Percentiles rank a stretch among this genome's conserved stretches.
Conservation (phyloP, 352 stramenopile species). For the Globisporangium nunn region DNA sequence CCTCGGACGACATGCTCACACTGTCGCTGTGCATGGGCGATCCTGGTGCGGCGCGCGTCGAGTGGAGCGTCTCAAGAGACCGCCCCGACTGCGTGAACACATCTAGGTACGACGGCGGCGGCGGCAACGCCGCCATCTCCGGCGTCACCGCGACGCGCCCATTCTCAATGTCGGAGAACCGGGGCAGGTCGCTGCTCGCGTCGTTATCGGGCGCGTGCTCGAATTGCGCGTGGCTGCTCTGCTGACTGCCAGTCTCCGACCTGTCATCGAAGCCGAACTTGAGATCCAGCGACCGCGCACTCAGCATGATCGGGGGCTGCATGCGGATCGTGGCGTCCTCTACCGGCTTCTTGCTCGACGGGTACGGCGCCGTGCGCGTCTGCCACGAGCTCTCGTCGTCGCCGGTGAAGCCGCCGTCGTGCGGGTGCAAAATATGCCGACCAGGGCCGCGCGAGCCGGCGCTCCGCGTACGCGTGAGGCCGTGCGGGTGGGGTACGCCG, state of each 20-base stretch:
- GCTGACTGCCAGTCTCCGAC: constrained; percentile 12
- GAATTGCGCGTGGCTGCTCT: constrained; percentile 5
- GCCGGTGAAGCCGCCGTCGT: neutral
- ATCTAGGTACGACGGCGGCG: constrained; percentile 30
- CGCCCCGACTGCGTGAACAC: constrained; percentile 28
- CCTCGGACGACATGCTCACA: constrained; percentile 15
- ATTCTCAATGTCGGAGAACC: constrained; percentile 37
- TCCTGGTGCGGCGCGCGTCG: neutral
- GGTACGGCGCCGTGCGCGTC: constrained; percentile 13
- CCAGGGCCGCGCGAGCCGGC: constrained; percentile 4
- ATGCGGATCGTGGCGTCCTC: constrained; percentile 8
- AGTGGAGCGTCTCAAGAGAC: constrained; percentile 5
- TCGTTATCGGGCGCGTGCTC: neutral
- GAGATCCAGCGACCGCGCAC: constrained; percentile 12
- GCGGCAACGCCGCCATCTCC: constrained; percentile 19
- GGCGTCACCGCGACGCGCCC: constrained; percentile 19
- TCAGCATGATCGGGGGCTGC: constrained; percentile 13
- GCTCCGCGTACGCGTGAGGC: constrained; percentile 23
- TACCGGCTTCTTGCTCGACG: neutral
- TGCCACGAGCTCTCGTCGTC: constrained; percentile 10
- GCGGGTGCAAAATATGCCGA: neutral
- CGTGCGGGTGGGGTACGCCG: constrained; percentile 11
- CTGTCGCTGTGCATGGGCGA: constrained; percentile 14
- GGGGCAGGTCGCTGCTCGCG: constrained; percentile 13
- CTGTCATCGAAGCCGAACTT: constrained; percentile 11